phyloP scores from a whole-genome alignment of 441 rosid genomes.

The Aleurites moluccanus region DNA sequence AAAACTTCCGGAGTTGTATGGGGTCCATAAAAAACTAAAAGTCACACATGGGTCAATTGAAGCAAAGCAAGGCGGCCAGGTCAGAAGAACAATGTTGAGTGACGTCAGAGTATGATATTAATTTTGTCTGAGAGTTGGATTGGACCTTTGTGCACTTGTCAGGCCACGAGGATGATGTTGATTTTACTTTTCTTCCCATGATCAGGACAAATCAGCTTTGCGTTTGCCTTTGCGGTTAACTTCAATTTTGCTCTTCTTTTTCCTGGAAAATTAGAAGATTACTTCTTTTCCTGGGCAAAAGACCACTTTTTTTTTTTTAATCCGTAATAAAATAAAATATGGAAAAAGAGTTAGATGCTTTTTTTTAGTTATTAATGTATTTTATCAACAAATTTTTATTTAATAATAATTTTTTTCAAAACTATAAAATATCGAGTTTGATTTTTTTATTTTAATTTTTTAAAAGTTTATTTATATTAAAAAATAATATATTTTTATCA shows the following conservation, averaged over 20 bases:
- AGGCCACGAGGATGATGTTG: constrained; percentile 27
- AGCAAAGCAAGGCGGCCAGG: constrained; percentile 29
- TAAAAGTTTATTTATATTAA: no score
- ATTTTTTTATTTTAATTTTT: no score
- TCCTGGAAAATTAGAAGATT: not conserved
- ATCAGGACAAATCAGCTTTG: constrained; percentile 16
- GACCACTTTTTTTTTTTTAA: not conserved
- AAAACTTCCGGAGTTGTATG: no score
- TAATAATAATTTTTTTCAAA: no score
- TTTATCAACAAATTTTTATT: no score
- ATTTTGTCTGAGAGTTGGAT: constrained; percentile 1
- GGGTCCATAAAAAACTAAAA: constrained; percentile 10
- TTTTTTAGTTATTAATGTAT: no score
- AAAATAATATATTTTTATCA: no score
- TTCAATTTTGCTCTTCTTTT: not conserved
- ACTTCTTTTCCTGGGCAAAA: not conserved
- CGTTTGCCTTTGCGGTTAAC: not conserved
- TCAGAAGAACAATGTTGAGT: constrained; percentile 12
- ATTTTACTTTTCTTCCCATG: constrained; percentile 1
- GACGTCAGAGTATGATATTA: constrained; percentile 27
- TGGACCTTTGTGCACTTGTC: constrained; percentile 14
- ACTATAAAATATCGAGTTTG: no score
- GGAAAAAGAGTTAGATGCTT: not conserved
- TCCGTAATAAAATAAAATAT: no score
- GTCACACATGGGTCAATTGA: constrained; percentile 38